Percentiles rank a stretch among this genome's conserved stretches.
These are phyloP conservation scores for Citrus unshiu DNA, from an alignment of 345 rosid genomes.

Conservation along the genomic window DNA sequence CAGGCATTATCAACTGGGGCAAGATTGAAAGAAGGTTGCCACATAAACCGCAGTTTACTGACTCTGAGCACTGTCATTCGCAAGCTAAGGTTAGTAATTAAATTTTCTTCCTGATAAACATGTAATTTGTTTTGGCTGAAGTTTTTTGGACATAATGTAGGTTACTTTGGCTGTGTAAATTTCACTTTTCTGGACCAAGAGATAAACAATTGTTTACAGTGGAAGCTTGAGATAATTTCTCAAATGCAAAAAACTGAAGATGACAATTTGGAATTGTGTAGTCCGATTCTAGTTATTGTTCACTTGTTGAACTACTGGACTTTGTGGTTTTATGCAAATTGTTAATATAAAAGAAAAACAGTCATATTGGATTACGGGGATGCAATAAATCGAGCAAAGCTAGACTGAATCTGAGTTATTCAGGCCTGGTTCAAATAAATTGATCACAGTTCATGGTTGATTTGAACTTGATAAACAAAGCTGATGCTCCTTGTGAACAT, in stretches of 20 bases:
- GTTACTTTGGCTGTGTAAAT: background rate
- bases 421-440: background rate
- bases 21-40: constrained; percentile 96
- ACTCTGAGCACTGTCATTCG: constrained; percentile 95
- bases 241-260: background rate
- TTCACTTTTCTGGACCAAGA: background rate
- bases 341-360: background rate
- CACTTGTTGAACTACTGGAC: background rate
- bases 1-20: constrained; percentile 86
- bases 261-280: background rate
- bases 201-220: background rate
- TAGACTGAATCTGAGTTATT: background rate
- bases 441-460: background rate
- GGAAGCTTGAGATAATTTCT: background rate
- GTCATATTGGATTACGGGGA: background rate
- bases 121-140: background rate
- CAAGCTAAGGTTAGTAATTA: constrained; percentile 67
- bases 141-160: background rate
- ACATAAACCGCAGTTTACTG: constrained; percentile 92
- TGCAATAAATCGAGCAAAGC: background rate
- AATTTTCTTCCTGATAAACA: background rate
- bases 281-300: background rate
- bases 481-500: background rate
- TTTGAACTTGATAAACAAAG: background rate
- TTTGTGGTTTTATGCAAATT: background rate